These are phyloP conservation scores for Massospora cicadina DNA, from an alignment of 371 early-diverging fungal species.

Conservation along the genomic window DNA sequence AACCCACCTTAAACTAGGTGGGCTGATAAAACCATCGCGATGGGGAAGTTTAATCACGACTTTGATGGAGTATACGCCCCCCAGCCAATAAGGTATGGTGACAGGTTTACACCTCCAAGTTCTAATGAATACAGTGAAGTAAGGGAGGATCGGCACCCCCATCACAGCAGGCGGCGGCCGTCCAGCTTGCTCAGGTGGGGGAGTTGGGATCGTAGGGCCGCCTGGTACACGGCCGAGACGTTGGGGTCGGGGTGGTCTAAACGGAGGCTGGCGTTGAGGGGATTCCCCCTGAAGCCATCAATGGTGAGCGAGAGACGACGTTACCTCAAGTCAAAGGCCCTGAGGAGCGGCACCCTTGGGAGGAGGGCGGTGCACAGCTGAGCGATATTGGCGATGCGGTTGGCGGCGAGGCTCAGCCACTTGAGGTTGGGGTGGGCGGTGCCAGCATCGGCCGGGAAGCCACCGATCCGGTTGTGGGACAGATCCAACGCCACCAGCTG, in stretches of 20 bases:
- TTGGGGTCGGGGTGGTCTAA: neutral
- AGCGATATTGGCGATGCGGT: neutral
- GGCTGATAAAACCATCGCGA: too few species aligned
- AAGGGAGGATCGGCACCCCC: too few species aligned
- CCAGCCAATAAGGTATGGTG: too few species aligned
- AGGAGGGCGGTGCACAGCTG: neutral
- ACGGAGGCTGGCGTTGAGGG: neutral
- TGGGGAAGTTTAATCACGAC: too few species aligned
- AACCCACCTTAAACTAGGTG: too few species aligned
- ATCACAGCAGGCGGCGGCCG: neutral
- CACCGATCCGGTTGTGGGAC: neutral
- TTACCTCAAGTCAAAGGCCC: neutral
- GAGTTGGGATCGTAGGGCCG: neutral
- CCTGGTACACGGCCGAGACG: neutral
- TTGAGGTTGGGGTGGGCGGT: neutral
- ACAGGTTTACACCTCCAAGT: too few species aligned
- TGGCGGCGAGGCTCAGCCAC: conserved; percentile 1
- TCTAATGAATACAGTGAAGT: too few species aligned
- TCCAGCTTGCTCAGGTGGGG: neutral
- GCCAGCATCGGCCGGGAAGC: neutral
- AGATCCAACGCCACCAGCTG: conserved; percentile 5
- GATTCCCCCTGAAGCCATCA: neutral
- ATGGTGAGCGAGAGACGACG: neutral
- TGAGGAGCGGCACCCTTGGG: neutral
- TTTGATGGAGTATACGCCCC: too few species aligned